Evolutionary conservation across 768 basidiomycete genomes (phyloP).

Genomic region (Trametes cubensis): DNA sequence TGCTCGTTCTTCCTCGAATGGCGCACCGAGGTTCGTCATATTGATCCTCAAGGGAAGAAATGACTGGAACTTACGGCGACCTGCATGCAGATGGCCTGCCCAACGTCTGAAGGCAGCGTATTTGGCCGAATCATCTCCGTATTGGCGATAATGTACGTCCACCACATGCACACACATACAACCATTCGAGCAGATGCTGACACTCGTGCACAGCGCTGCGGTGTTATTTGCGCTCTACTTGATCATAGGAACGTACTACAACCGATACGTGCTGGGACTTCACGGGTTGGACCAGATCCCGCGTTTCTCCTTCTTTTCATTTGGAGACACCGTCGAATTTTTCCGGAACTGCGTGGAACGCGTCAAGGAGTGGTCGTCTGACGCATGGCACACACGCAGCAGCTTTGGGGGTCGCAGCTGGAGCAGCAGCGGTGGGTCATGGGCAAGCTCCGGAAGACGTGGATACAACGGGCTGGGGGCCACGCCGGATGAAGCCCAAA

Average conservation of each 20-base stretch:
- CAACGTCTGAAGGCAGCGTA: slow-evolving; percentile 58
- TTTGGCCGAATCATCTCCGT: slow-evolving; percentile 56
- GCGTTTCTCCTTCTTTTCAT: slow-evolving; percentile 48
- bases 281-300: slow-evolving; percentile 77
- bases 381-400: slow-evolving; percentile 30
- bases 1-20: slow-evolving; percentile 86
- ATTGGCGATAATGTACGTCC: slow-evolving; percentile 60
- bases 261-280: slow-evolving; percentile 72
- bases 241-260: slow-evolving; percentile 72
- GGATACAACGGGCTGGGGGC: slow-evolving; percentile 32
- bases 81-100: slow-evolving; percentile 66
- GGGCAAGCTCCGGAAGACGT: slow-evolving; percentile 21
- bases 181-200: slow-evolving; percentile 1
- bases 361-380: slow-evolving; percentile 25
- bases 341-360: slow-evolving; percentile 28
- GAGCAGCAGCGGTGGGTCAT: slow-evolving; percentile 21
- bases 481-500: slow-evolving; percentile 31
- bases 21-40: slow-evolving; percentile 67
- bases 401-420: slow-evolving; percentile 25
- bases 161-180: neutral
- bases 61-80: neutral
- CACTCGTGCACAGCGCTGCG: slow-evolving; percentile 45
- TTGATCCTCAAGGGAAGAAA: neutral
- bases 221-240: slow-evolving; percentile 66
- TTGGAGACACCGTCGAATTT: slow-evolving; percentile 32